Percentiles rank a stretch among this genome's conserved stretches.
These are phyloP conservation scores for Trametes cingulata DNA, from an alignment of 768 basidiomycete species.

Conservation along the genomic window DNA sequence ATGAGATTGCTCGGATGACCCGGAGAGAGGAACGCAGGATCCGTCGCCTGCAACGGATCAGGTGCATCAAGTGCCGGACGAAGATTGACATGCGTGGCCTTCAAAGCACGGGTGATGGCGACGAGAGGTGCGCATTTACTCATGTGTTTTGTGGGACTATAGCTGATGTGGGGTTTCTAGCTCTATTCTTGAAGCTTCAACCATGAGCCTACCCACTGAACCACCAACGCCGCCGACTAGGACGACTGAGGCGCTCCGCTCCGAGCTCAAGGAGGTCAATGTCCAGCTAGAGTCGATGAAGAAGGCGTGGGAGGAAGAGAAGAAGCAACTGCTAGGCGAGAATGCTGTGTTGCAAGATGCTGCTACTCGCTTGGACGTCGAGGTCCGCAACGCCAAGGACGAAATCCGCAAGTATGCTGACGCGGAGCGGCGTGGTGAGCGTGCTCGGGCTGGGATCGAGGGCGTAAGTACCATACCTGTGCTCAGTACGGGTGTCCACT, in stretches of 20 bases:
- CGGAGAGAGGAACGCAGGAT: slow-evolving; percentile 71
- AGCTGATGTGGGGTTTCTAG: slow-evolving; percentile 34
- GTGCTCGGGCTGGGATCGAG: slow-evolving; percentile 52
- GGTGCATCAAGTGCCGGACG: slow-evolving; percentile 69
- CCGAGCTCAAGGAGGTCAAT: slow-evolving; percentile 63
- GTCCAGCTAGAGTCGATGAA: slow-evolving; percentile 63
- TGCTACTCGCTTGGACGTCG: slow-evolving; percentile 61
- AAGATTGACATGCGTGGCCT: slow-evolving; percentile 56
- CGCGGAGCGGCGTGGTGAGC: slow-evolving; percentile 50
- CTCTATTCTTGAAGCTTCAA: slow-evolving; percentile 51
- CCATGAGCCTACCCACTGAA: slow-evolving; percentile 48
- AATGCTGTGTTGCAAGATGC: slow-evolving; percentile 73
- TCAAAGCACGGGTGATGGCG: slow-evolving; percentile 43
- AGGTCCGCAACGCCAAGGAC: slow-evolving; percentile 59
- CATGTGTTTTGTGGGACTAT: not conserved
- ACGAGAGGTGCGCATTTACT: slow-evolving; percentile 57
- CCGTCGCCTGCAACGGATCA: slow-evolving; percentile 57
- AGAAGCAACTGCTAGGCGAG: slow-evolving; percentile 61
- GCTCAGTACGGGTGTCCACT: not conserved
- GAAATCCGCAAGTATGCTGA: slow-evolving; percentile 57
- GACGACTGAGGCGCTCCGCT: slow-evolving; percentile 63
- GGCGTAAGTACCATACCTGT: slow-evolving; percentile 43
- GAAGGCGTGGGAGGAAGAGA: slow-evolving; percentile 71
- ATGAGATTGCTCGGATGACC: slow-evolving; percentile 63
- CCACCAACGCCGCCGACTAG: slow-evolving; percentile 70